phyloP scores from a whole-genome alignment of 208 protist species.

The Phytomonas francai region DNA sequence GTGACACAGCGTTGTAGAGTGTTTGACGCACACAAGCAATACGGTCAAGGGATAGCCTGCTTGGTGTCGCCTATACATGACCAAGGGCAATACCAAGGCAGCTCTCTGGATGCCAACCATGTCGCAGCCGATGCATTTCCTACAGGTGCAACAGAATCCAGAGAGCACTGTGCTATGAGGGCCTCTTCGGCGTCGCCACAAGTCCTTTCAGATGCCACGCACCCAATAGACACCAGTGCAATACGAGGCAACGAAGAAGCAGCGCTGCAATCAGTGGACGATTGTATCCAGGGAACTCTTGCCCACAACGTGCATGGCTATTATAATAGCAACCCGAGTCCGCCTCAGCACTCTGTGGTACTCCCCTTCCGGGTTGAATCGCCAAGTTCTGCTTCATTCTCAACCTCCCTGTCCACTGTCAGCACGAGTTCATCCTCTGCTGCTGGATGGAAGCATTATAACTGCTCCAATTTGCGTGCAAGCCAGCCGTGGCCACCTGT shows the following conservation, averaged over 20 bases:
- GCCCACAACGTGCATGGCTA: background rate
- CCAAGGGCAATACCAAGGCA: background rate
- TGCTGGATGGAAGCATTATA: background rate
- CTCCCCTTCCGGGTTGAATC: background rate
- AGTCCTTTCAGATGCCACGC: background rate
- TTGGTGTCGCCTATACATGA: conserved; percentile 21
- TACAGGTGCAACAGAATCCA: background rate
- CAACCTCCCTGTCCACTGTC: conserved; percentile 3
- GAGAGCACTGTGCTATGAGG: background rate
- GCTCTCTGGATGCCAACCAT: background rate
- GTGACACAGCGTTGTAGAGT: conserved; percentile 19
- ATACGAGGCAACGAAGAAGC: background rate
- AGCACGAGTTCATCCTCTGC: background rate
- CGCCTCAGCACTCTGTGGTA: background rate
- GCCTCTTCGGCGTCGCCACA: background rate
- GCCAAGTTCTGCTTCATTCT: background rate
- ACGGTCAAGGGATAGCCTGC: conserved; percentile 56
- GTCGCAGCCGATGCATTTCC: background rate
- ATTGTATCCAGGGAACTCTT: background rate
- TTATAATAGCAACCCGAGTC: background rate
- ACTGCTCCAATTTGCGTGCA: background rate
- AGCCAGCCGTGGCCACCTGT: conserved; percentile 10
- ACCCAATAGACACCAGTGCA: background rate
- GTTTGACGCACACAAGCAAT: conserved; percentile 40
- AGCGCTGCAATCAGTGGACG: background rate